Base-by-base conservation (phyloP, 352 stramenopile species). In the Saprolegnia diclina region DNA sequence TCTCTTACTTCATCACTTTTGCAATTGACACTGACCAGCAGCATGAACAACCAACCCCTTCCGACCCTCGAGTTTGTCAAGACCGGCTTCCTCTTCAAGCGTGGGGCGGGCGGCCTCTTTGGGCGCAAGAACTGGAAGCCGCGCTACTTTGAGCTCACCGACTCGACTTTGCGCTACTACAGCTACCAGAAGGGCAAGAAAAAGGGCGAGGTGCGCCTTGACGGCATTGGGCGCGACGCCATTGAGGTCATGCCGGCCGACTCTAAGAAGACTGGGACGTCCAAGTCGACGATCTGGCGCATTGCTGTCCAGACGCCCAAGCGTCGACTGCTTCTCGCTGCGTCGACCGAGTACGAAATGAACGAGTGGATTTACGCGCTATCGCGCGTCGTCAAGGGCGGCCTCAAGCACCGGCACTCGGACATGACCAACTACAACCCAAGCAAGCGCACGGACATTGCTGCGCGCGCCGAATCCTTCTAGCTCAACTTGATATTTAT, bases 201-300 rank as follows among this genome's bases (percentile, higher is more conserved):
- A 26, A 86, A 87, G 38, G 85, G 81, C 68, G 85, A 90, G 56
- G 61, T 92, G 68, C 81, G 83, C 72, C 74, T 92, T 5, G 69
- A 74, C 14, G 76, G 75, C 50, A 90, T 83, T 72, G 74, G 79
- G 35, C 75, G 80, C 56, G 76, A 77, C 35, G 74, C 84, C 61
- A 64, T 94, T 42, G 85, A 94, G 62, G 80, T 94, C 55, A 94
- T 94, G 85, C 85, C 85, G 0, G 76, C 78, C 18, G 81, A 91
- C 69, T 79, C 73, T 24, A 88, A 87, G 76, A 92, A 91, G 72
- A 90, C 79, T 0, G 83, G 83, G 40, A 87, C 78, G 59, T 90
- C 81, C 26, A 75, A 77, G 13, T 86, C 83, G 0, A 88, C 83
- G 10, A 92, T 94, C 67, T 94, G 85, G 85, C 82, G 85, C 40